Evolutionary conservation across 352 stramenopile genomes (phyloP), one percentile per base, ranked within the genome.

Genomic region (Phytophthora constricta): DNA sequence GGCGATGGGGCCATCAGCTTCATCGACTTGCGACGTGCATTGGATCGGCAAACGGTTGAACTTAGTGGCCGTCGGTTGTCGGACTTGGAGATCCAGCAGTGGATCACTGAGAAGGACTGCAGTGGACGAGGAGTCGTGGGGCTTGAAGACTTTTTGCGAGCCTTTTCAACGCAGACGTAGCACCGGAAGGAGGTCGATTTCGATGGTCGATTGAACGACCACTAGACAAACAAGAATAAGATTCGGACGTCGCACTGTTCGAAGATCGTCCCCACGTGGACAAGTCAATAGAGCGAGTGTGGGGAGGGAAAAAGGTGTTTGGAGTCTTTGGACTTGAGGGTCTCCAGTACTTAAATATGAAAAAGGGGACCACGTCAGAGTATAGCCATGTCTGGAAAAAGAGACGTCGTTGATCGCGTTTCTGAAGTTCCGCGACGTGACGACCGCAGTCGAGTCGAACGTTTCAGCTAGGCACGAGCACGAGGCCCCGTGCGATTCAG

Each of bases 31-130:
- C 70, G 77, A 23, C 64, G 66, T 22, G 77, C 74, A 7, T 54
- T 89, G 54, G 62, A n/a, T n/a, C n/a, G n/a, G 68, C 37, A 28
- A 49, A 17, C 54, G 61, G 25, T 51, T 51, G 34, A 14, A 37
- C 31, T 37, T n/a, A 10, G 3, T 4, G 14, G 8, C 8, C 69
- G 52, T 23, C 55, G 49, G 5, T 69, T 76, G 10, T 78, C 80
- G 31, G 65, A 77, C 25, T 19, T 82, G 34, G 78, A 89, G 49
- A 68, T 84, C 34, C 78, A 87, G 58, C 68, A 68, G n/a, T 84
- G 78, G 78, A 77, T 86, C 63, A 76, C 60, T 0, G 58, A 81
- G 50, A 87, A 89, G 45, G 80, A 86, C 65, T 59, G 59, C 8
- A 73, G 68, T 13, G 77, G 78, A 28, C 68, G 71, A 11, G 80